A percentile compares a stretch with the other conserved stretches of the same genome.
Conservation (phyloP, 1,284 basidiomycete genomes). For the Irpex rosettiformis region DNA sequence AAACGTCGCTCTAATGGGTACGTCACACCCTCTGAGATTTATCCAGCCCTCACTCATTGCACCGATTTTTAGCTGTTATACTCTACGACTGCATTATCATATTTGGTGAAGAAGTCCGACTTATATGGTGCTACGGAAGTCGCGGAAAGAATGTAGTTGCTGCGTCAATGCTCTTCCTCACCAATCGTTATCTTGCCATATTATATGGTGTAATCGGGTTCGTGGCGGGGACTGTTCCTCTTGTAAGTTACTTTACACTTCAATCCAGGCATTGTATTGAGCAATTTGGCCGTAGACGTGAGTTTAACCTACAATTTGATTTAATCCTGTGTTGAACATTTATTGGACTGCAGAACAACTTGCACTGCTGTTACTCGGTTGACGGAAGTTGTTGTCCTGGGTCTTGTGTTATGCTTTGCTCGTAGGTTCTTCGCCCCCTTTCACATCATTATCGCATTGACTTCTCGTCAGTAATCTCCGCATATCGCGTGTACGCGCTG, state of each 20-base stretch:
- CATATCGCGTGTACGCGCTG: background rate
- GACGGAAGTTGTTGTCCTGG: background rate
- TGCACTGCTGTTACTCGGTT: slow-evolving; percentile 1
- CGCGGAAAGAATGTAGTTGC: background rate
- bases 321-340: background rate
- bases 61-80: background rate
- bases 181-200: slow-evolving; percentile 1
- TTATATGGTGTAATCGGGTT: background rate
- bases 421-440: background rate
- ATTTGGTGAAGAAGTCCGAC: background rate
- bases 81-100: slow-evolving; percentile 2
- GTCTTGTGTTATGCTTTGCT: background rate
- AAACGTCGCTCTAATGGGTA: background rate
- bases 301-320: background rate
- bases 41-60: background rate
- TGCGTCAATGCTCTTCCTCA: background rate
- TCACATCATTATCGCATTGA: background rate
- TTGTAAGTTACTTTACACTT: background rate
- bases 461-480: background rate
- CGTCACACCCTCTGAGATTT: background rate
- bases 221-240: background rate
- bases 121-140: background rate
- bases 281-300: background rate
- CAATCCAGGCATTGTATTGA: background rate
- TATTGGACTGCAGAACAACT: background rate